Percentiles rank a stretch among this genome's conserved stretches.
phyloP scores from a whole-genome alignment of 2,329 filamentous ascomycete species.

The Phaeophleospora eucalypticola region DNA sequence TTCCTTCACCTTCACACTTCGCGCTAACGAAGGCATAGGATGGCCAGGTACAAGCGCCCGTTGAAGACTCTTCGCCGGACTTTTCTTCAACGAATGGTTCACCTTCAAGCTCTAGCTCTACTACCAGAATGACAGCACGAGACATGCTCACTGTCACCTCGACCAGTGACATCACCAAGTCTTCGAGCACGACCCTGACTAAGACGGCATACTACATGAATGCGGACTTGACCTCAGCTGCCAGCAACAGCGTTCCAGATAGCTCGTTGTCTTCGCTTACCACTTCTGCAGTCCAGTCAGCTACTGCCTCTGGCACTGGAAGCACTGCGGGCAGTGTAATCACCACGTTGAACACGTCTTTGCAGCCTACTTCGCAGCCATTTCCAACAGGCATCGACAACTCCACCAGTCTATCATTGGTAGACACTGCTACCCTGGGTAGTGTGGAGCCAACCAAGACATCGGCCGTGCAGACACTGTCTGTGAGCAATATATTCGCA shows the following conservation, averaged over 20 bases:
- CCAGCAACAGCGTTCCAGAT: slow-evolving; percentile 23
- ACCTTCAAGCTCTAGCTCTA: slow-evolving; percentile 7
- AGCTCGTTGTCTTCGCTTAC: slow-evolving; percentile 25
- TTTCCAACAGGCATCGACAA: slow-evolving; percentile 27
- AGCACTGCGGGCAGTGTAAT: slow-evolving; percentile 19
- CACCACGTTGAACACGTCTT: slow-evolving; percentile 25
- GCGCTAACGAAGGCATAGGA: neutral
- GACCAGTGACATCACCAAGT: neutral
- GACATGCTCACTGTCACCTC: slow-evolving; percentile 7
- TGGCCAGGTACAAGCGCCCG: slow-evolving; percentile 1
- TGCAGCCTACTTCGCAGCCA: slow-evolving; percentile 25
- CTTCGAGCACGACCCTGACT: slow-evolving; percentile 1
- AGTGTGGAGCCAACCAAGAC: slow-evolving; percentile 24
- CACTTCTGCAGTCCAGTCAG: slow-evolving; percentile 30
- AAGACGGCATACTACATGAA: neutral
- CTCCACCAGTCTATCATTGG: slow-evolving; percentile 28
- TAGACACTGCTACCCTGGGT: slow-evolving; percentile 25
- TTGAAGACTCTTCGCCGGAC: neutral
- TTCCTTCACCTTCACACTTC: neutral
- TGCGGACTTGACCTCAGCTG: slow-evolving; percentile 6
- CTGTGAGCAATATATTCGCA: slow-evolving; percentile 36
- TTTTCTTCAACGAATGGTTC: neutral
- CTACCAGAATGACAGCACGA: slow-evolving; percentile 10
- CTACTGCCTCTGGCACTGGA: slow-evolving; percentile 14
- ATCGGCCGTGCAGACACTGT: slow-evolving; percentile 21